phyloP scores from a whole-genome alignment of 768 basidiomycete species.

The Panaeolus papilionaceus region DNA sequence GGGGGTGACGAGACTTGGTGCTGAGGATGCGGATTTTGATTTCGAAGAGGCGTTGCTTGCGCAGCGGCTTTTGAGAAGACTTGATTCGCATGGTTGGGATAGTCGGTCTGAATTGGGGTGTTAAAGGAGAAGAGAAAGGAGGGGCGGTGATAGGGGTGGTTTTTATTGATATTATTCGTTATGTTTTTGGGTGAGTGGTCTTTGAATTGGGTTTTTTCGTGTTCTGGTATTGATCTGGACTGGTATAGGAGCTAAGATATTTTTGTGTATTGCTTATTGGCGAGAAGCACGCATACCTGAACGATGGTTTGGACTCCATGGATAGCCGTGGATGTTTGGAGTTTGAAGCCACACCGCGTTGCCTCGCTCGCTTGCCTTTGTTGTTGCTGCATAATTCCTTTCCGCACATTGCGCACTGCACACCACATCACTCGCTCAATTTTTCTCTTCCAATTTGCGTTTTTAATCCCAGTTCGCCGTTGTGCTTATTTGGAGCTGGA shows the following conservation, averaged over 20 bases:
- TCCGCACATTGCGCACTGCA: background rate
- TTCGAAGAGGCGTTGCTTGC: constrained; percentile 42
- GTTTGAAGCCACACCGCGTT: background rate
- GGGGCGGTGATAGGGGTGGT: background rate
- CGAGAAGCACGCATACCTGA: background rate
- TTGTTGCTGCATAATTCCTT: background rate
- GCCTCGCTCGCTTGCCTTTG: background rate
- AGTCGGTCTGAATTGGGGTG: constrained; percentile 16
- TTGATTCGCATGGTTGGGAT: constrained; percentile 32
- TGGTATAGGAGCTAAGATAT: background rate
- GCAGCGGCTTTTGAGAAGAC: constrained; percentile 37
- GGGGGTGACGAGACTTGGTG: background rate
- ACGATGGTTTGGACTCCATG: background rate
- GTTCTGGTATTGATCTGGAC: background rate
- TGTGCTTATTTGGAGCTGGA: constrained; percentile 2
- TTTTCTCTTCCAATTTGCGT: background rate
- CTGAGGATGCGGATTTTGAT: constrained; percentile 34
- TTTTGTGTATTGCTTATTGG: constrained; percentile 3
- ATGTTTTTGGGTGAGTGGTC: constrained; percentile 27
- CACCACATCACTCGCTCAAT: background rate
- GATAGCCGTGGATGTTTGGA: background rate
- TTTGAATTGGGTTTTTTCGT: constrained; percentile 2
- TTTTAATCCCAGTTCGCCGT: background rate
- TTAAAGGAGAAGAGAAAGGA: background rate
- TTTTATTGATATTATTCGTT: constrained; percentile 30